These are phyloP conservation scores for Metrosideros polymorpha DNA, from an alignment of 441 rosid genomes.

Conservation along the genomic window DNA sequence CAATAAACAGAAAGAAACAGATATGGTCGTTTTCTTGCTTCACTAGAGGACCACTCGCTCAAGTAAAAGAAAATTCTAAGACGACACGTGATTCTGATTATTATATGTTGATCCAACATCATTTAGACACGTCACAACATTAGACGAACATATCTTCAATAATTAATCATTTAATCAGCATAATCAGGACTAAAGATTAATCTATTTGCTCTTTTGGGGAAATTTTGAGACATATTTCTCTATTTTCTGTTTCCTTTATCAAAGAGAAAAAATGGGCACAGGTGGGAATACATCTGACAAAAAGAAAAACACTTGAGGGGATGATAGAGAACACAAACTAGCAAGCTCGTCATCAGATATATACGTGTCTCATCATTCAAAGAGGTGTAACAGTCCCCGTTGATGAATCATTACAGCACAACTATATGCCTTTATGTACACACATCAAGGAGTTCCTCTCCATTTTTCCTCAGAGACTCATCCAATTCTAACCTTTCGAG, in stretches of 20 bases:
- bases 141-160: background rate
- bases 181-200: background rate
- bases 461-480: background rate
- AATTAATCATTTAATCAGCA: background rate
- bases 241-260: background rate
- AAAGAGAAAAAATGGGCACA: background rate
- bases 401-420: background rate
- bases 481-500: background rate
- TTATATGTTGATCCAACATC: background rate
- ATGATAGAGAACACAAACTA: background rate
- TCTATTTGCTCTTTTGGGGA: background rate
- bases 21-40: background rate
- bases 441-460: background rate
- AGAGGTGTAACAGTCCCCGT: background rate
- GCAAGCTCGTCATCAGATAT: background rate
- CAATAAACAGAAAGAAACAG: background rate
- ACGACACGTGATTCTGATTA: background rate
- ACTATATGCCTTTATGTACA: background rate
- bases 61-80: background rate
- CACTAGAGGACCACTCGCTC: background rate
- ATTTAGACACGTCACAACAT: background rate
- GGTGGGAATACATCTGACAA: background rate
- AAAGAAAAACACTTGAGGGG: background rate
- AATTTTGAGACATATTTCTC: background rate
- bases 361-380: background rate